Base-by-base conservation (phyloP, 148 eudicot species). In the Nyssa sinensis region DNA sequence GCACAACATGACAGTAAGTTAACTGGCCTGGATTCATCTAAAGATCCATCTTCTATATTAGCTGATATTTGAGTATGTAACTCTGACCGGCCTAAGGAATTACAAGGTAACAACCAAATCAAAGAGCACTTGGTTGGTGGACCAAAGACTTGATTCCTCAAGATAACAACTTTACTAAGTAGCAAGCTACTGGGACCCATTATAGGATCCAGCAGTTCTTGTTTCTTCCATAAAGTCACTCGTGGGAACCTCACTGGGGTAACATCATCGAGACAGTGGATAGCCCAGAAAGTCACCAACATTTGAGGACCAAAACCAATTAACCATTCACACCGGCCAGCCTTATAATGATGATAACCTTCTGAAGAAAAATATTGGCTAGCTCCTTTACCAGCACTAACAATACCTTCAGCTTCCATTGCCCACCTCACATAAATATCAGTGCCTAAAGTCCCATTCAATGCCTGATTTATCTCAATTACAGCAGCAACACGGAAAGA, bases 221-320 rank as follows among this genome's bases (percentile, higher is more conserved):
- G 74, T 78, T 80, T 87, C 86, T 87, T 88, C 97, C 94, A 93
- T 73, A 91, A 84, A 24, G 93, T 88, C 75, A 89, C 88, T 71
- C 97, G 89, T 39, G 97, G 99, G 75, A 82, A 85, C 73, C 97
- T 84, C 87, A 91, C 74, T 28, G 98, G 97, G 32, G 88, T 76
- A 81, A 89, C 72, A 74, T 93, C 98, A 87, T 96, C 99, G 65
- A 96, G 92, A 76, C 97, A 96, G 49, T 96, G 99, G 68, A 93
- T 80, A 31, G 97, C 93, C 99, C 99, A 96, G 57, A 91, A 71
- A 9, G 97, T 87, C 70, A 86, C 78, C 67, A 78, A 28, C 68
- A 41, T 83, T 47, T 86, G 80, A 61, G 94, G 94, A 78, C 99
- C 98, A 86, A 89, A 71, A 32, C 86, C 97, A 70, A 96, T 60